Evolutionary conservation across 257 asterid genomes (phyloP).

Genomic region (Solanum chaucha): DNA sequence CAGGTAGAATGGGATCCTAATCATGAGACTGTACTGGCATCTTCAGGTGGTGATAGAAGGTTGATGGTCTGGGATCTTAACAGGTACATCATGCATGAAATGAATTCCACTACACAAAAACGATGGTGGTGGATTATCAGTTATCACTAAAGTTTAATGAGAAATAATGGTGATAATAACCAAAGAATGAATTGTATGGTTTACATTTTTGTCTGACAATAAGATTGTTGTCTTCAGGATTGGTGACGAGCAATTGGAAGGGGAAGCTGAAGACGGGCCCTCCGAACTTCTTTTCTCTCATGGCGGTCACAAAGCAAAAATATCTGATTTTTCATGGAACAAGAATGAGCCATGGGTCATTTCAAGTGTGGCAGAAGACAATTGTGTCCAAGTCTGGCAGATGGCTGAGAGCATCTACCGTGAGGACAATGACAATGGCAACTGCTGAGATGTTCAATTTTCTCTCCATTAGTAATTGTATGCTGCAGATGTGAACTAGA

Average conservation of each 20-base stretch:
- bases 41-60: slow-evolving; percentile 90
- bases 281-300: slow-evolving; percentile 93
- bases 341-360: slow-evolving; percentile 78
- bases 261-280: slow-evolving; percentile 98
- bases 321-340: slow-evolving; percentile 95
- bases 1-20: slow-evolving; percentile 99
- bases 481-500: neutral
- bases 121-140: neutral
- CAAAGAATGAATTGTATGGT: neutral
- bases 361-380: slow-evolving; percentile 94
- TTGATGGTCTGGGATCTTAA: slow-evolving; percentile 94
- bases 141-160: neutral
- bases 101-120: neutral
- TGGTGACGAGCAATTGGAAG: slow-evolving; percentile 96
- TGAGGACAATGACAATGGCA: slow-evolving; percentile 45
- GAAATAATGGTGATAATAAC: neutral
- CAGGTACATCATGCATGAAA: slow-evolving; percentile 35
- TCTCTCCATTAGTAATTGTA: neutral
- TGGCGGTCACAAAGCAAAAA: slow-evolving; percentile 92
- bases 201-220: neutral
- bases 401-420: slow-evolving; percentile 83
- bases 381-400: slow-evolving; percentile 83
- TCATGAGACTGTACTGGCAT: slow-evolving; percentile 88
- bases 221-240: slow-evolving; percentile 32
- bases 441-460: neutral